phyloP scores from a whole-genome alignment of 805 yeast genomes.

The Scheffersomyces spartinae region DNA sequence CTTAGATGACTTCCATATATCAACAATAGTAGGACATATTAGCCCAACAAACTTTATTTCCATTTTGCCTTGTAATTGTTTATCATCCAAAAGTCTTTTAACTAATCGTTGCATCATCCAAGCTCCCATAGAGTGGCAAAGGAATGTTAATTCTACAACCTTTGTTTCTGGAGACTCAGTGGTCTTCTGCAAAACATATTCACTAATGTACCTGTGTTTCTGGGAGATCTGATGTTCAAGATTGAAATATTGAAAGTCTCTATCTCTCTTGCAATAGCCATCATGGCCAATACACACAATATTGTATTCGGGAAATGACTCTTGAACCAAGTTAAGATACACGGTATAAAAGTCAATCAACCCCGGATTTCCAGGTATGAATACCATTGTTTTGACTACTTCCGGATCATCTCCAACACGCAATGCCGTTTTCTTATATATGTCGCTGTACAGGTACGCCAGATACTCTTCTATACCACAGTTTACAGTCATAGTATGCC shows the following conservation, averaged over 20 bases:
- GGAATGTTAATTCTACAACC: too few species aligned
- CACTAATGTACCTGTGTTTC: constrained; percentile 38
- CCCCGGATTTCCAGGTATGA: constrained; percentile 77
- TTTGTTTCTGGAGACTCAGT: constrained; percentile 4
- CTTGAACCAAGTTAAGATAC: constrained; percentile 35
- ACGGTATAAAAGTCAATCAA: constrained; percentile 51
- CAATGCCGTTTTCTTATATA: too few species aligned
- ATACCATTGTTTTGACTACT: too few species aligned
- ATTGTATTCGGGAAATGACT: constrained; percentile 33
- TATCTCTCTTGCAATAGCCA: constrained; percentile 31
- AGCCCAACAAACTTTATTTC: constrained; percentile 40
- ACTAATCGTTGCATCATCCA: constrained; percentile 49
- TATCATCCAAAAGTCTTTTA: constrained; percentile 12
- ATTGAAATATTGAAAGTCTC: constrained; percentile 15
- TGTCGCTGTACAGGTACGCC: too few species aligned
- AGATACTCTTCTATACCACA: too few species aligned
- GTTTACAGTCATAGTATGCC: too few species aligned
- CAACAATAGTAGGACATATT: constrained; percentile 59
- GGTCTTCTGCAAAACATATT: constrained; percentile 11
- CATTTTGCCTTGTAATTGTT: constrained; percentile 10
- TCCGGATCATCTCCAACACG: too few species aligned
- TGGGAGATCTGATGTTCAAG: constrained; percentile 50
- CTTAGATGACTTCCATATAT: constrained; percentile 37
- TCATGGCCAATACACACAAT: constrained; percentile 54
- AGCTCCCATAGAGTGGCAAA: constrained; percentile 68